phyloP scores from a whole-genome alignment of 139 green algal species.

The Volvox africanus region DNA sequence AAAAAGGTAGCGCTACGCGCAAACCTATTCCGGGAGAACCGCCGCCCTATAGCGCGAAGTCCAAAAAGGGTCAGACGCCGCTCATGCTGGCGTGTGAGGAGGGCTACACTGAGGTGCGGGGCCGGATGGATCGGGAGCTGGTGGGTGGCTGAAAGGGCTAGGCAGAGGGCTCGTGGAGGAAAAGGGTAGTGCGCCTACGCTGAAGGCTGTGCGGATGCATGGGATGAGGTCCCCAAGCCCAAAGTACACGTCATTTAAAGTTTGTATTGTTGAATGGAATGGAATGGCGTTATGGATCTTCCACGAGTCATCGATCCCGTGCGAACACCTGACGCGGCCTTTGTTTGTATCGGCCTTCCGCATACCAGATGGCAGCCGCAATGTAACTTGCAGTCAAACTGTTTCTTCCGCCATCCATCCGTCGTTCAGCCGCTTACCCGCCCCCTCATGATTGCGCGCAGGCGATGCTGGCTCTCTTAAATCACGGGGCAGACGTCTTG shows the following conservation, averaged over 20 bases:
- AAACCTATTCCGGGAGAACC: constrained; percentile 47
- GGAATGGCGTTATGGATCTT: too few relatives aligned
- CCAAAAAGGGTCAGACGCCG: constrained; percentile 46
- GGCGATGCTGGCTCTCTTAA: constrained; percentile 6
- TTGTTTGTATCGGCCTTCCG: not conserved
- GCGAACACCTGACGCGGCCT: too few relatives aligned
- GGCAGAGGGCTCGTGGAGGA: not conserved
- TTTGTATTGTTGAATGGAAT: too few relatives aligned
- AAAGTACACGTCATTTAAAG: too few relatives aligned
- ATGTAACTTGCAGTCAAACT: too few relatives aligned
- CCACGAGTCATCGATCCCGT: too few relatives aligned
- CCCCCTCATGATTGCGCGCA: not conserved
- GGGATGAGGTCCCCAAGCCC: too few relatives aligned
- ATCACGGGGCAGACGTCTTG: constrained; percentile 17
- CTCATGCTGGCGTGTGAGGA: constrained; percentile 46
- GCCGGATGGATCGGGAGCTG: not conserved
- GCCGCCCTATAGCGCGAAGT: constrained; percentile 24
- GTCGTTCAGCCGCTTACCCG: too few relatives aligned
- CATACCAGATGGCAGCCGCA: too few relatives aligned
- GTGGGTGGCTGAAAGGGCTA: not conserved
- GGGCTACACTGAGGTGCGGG: constrained; percentile 34
- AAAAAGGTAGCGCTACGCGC: constrained; percentile 28
- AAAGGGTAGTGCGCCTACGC: too few relatives aligned
- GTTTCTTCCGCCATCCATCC: not conserved
- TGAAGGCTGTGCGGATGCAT: too few relatives aligned